Evolutionary conservation across 805 yeast species (phyloP).

Genomic region (Saccharomycopsis sp.): DNA sequence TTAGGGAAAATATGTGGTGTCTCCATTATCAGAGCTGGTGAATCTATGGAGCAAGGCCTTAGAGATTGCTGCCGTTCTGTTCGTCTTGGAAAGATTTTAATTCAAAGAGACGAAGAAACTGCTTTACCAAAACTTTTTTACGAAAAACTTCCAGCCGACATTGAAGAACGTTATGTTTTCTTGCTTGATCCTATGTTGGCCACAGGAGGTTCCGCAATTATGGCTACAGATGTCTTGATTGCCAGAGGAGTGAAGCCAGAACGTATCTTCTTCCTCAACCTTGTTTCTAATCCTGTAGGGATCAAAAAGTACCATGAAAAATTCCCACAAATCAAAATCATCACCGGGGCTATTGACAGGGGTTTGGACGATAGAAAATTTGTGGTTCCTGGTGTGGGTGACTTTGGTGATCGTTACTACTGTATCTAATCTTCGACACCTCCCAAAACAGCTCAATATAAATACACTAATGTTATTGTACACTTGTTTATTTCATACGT

Average conservation of each 20-base stretch:
- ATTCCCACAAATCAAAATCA: constrained; percentile 80
- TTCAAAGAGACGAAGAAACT: constrained; percentile 97
- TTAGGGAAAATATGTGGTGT: constrained; percentile 96
- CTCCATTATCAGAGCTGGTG: constrained; percentile 97
- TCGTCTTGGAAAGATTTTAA: constrained; percentile 90
- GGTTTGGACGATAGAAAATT: constrained; percentile 78
- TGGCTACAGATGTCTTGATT: constrained; percentile 90
- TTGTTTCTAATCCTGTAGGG: constrained; percentile 95
- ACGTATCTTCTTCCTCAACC: constrained; percentile 81
- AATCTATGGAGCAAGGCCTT: constrained; percentile 97
- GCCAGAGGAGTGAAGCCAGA: constrained; percentile 83
- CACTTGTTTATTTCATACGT: too few relatives aligned
- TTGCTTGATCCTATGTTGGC: constrained; percentile 96
- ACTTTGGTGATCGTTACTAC: constrained; percentile 96
- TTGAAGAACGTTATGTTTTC: constrained; percentile 80
- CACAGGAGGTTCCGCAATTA: constrained; percentile 96
- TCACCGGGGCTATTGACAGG: constrained; percentile 90
- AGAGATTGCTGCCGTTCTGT: constrained; percentile 97
- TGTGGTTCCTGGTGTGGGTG: constrained; percentile 93
- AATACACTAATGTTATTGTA: too few relatives aligned
- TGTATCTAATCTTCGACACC: constrained; percentile 74
- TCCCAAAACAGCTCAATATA: too few relatives aligned
- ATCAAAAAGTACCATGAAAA: constrained; percentile 65
- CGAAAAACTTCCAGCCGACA: constrained; percentile 91
- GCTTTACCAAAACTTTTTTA: constrained; percentile 87